phyloP scores from a whole-genome alignment of 441 rosid genomes.

The Syzygium syzygioides region DNA sequence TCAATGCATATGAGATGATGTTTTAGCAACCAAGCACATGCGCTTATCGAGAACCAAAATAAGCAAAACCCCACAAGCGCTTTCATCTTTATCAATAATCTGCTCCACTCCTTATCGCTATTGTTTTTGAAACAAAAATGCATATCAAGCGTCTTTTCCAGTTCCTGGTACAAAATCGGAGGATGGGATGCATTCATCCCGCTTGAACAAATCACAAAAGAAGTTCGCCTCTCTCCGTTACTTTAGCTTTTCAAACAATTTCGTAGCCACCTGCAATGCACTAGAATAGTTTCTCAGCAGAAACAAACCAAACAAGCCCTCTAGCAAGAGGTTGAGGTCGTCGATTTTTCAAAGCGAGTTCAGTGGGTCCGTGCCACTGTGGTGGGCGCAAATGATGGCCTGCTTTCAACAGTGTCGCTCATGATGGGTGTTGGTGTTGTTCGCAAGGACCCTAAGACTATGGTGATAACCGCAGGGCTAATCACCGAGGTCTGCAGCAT shows the following conservation, averaged over 20 bases:
- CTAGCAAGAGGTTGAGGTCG: neutral
- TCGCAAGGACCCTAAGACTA: neutral
- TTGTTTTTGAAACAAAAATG: neutral
- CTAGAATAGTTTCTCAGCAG: neutral
- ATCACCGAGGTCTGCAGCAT: neutral
- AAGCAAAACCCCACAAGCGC: neutral
- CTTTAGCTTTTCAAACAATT: constrained; percentile 40
- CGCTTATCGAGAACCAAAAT: neutral
- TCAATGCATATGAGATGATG: neutral
- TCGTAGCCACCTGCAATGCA: constrained; percentile 46
- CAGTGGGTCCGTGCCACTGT: neutral
- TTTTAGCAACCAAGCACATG: neutral
- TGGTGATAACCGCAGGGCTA: neutral
- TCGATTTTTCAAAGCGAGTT: neutral
- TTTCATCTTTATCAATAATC: neutral
- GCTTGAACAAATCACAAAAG: neutral
- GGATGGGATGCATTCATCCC: neutral
- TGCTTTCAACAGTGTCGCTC: neutral
- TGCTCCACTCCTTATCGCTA: neutral
- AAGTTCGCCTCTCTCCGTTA: constrained; percentile 4
- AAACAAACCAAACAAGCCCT: neutral
- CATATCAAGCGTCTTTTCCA: neutral
- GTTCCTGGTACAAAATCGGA: neutral
- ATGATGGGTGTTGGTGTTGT: neutral
- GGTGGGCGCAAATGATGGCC: neutral